Percentiles rank a stretch among this genome's conserved stretches.
Conservation (phyloP, 2,329 filamentous ascomycete species). For the Hymenoscyphus repandus region DNA sequence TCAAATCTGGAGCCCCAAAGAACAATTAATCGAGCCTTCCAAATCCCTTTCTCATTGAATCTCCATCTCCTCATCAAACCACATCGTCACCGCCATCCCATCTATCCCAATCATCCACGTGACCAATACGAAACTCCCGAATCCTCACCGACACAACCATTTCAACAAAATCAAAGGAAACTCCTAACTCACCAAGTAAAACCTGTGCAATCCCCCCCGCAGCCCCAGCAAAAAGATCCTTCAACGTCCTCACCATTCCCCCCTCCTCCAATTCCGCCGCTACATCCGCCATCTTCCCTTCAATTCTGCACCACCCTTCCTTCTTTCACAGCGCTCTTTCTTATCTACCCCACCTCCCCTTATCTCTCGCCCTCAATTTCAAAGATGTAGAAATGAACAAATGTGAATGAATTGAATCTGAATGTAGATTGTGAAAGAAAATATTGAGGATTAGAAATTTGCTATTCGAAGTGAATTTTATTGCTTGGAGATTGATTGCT, state of each 20-base stretch:
- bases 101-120: constrained; percentile 4
- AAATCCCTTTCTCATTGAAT: too few species aligned
- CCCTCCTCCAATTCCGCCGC: constrained; percentile 29
- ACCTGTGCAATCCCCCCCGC: constrained; percentile 92
- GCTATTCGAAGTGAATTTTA: too few species aligned
- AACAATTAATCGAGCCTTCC: too few species aligned
- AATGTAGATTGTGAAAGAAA: background rate
- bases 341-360: background rate
- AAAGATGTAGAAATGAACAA: background rate
- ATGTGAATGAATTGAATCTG: too few species aligned
- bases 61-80: background rate
- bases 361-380: background rate
- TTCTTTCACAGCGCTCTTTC: background rate
- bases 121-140: constrained; percentile 4
- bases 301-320: constrained; percentile 12
- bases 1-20: too few species aligned
- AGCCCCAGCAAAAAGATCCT: constrained; percentile 88
- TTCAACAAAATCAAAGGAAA: background rate
- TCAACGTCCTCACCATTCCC: constrained; percentile 39
- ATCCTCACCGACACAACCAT: background rate
- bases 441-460: too few species aligned
- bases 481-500: too few species aligned
- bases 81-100: background rate
- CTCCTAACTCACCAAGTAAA: constrained; percentile 65
- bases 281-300: constrained; percentile 27